These are phyloP conservation scores for Solanum bulbocastanum DNA, from an alignment of 257 asterid genomes.

Conservation along the genomic window DNA sequence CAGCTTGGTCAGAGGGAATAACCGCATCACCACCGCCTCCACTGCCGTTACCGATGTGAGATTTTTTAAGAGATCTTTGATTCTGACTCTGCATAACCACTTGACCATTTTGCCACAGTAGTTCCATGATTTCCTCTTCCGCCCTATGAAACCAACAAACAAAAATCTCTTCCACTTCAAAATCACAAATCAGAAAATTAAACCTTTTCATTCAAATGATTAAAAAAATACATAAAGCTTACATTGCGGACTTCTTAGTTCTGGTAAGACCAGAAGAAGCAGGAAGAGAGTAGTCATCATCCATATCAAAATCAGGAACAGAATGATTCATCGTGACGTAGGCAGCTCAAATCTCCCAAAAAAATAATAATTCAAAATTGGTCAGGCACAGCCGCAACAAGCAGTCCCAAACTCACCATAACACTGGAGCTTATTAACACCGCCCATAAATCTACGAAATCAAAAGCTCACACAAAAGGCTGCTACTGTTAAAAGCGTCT, in stretches of 20 bases:
- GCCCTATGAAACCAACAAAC: constrained; percentile 12
- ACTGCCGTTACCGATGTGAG: constrained; percentile 2
- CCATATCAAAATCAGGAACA: constrained; percentile 59
- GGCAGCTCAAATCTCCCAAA: not conserved
- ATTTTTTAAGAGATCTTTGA: constrained; percentile 34
- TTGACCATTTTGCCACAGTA: constrained; percentile 48
- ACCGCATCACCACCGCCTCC: constrained; percentile 7
- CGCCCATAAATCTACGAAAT: not conserved
- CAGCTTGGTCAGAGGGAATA: constrained; percentile 20
- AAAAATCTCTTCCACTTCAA: not conserved
- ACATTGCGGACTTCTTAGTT: constrained; percentile 31
- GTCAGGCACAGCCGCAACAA: not conserved
- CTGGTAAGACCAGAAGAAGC: constrained; percentile 21
- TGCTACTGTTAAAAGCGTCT: not conserved
- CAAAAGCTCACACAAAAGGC: not conserved
- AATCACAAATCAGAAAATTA: not conserved
- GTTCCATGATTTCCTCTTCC: constrained; percentile 57
- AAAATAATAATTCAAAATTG: not conserved
- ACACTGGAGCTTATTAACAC: not conserved
- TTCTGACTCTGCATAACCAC: constrained; percentile 46
- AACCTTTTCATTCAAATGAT: not conserved
- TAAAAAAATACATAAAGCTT: constrained; percentile 1
- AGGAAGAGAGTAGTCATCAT: constrained; percentile 30
- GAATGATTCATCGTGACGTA: constrained; percentile 34
- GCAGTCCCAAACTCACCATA: not conserved